Evolutionary conservation across 129 eudicot genomes (phyloP).

Genomic region (Helianthus annuus): DNA sequence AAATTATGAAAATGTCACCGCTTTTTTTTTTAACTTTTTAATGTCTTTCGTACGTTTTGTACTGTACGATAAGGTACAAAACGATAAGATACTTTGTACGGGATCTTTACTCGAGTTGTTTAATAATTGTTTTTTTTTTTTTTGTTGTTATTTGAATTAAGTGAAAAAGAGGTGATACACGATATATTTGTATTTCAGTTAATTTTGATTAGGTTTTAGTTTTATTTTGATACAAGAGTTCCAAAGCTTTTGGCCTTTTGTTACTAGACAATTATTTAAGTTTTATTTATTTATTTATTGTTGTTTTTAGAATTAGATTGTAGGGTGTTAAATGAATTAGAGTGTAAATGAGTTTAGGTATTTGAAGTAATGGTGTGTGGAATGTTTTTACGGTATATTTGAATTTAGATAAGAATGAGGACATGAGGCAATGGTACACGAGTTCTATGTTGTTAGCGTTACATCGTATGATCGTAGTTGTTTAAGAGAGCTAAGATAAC

Average conservation of each 20-base stretch:
- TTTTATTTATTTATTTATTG: neutral
- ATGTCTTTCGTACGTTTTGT: too few species aligned
- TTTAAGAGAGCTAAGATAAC: neutral
- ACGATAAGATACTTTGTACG: too few species aligned
- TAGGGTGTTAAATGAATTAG: neutral
- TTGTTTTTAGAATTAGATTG: neutral
- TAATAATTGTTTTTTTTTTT: neutral
- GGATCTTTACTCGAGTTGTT: neutral
- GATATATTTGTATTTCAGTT: neutral
- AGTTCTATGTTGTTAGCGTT: neutral
- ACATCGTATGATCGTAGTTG: too few species aligned
- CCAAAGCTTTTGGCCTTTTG: neutral
- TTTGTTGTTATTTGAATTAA: neutral
- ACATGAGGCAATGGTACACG: neutral
- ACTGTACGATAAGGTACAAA: too few species aligned
- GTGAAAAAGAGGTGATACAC: too few species aligned
- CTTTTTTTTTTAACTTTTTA: too few species aligned
- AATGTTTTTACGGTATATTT: neutral
- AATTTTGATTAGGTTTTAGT: neutral
- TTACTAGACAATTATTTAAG: neutral
- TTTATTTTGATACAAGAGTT: neutral
- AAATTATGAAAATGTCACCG: too few species aligned
- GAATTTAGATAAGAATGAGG: neutral
- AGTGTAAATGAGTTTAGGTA: neutral
- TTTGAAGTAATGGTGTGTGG: conserved; percentile 4